Base-by-base conservation (phyloP, 495 filamentous ascomycete genomes). In the Neurospora intermedia region DNA sequence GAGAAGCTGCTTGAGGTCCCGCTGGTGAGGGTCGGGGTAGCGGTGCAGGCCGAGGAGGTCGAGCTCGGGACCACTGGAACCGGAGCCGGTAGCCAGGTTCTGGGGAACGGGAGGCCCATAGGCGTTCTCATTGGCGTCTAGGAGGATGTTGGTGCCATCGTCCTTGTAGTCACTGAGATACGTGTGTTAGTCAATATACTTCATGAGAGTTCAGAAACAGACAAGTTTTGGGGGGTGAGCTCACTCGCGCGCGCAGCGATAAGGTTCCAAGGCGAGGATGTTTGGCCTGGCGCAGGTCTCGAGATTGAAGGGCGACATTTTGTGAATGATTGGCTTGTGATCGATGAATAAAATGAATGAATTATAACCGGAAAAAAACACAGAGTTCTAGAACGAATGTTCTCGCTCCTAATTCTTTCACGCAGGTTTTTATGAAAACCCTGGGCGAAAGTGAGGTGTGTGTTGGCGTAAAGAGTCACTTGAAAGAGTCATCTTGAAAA, bases 71-170 rank as follows among this genome's bases (percentile, higher is more conserved):
- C 73, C 79, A 69, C 71, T 27, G 40, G 35, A 77, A 0, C 78
- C 70, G 45, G 81, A 74, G 39, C 74, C 75, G 45, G 46, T 16
- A 70, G 6, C 43, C 69, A 79, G 69, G 43, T 77, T 74, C 46
- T 74, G 70, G 35, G 81, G 75, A 71, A 87, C 79, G 16, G 89
- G 88, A 1, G 96, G 94, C 2, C 96, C 96, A 82, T 91, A 97
- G 70, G 96, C 94, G 80, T 98, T 99, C 82, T 99, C 96, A 76
- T 99, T 99, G 73, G 96, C 96, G 79, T 99, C 96, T 73, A 99
- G 92, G 40, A 99, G 89, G 72, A 98, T 91, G 80, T 98, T 98
- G 69, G 91, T 97, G 75, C 96, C 96, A 78, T 99, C 92, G 80
- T 99, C 96, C 87, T 98, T 97, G 87, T 98, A 98, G 88, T 99